Conservation (phyloP, 1,139 yeast genomes). For the Pichiaceae sp. region DNA sequence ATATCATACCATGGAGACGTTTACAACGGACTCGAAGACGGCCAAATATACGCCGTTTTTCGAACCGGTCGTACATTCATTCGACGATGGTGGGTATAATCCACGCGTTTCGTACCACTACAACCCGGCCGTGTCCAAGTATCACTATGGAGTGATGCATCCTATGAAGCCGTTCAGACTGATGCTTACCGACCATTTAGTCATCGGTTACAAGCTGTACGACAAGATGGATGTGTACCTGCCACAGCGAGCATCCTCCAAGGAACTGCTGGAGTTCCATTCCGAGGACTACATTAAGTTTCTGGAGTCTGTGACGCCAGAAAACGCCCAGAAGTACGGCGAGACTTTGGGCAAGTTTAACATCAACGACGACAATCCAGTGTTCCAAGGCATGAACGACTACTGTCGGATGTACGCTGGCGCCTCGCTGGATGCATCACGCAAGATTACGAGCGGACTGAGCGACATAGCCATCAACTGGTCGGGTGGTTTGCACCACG, state of each 20-base stretch:
- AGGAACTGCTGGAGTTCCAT: slow-evolving; percentile 75
- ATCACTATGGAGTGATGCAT: slow-evolving; percentile 86
- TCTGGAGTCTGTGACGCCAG: slow-evolving; percentile 74
- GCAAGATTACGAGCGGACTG: slow-evolving; percentile 83
- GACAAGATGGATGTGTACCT: slow-evolving; percentile 85
- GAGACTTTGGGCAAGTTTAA: slow-evolving; percentile 91
- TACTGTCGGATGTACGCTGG: slow-evolving; percentile 94
- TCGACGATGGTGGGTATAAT: slow-evolving; percentile 27
- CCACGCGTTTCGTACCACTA: slow-evolving; percentile 79
- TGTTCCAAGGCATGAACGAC: slow-evolving; percentile 92
- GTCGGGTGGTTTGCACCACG: slow-evolving; percentile 97
- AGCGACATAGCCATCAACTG: slow-evolving; percentile 95
- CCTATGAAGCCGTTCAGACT: slow-evolving; percentile 98
- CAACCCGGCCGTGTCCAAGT: slow-evolving; percentile 73
- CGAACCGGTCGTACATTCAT: slow-evolving; percentile 29
- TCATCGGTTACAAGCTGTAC: slow-evolving; percentile 75
- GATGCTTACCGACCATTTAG: slow-evolving; percentile 89
- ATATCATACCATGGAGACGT: background rate
- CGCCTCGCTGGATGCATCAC: slow-evolving; percentile 96
- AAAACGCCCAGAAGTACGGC: slow-evolving; percentile 74
- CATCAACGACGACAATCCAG: slow-evolving; percentile 97
- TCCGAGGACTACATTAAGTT: slow-evolving; percentile 83
- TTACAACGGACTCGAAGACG: slow-evolving; percentile 45
- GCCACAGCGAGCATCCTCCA: slow-evolving; percentile 74
- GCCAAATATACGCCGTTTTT: slow-evolving; percentile 51